phyloP scores from a whole-genome alignment of 1,139 yeast species.

The Yamadazyma diospyri region DNA sequence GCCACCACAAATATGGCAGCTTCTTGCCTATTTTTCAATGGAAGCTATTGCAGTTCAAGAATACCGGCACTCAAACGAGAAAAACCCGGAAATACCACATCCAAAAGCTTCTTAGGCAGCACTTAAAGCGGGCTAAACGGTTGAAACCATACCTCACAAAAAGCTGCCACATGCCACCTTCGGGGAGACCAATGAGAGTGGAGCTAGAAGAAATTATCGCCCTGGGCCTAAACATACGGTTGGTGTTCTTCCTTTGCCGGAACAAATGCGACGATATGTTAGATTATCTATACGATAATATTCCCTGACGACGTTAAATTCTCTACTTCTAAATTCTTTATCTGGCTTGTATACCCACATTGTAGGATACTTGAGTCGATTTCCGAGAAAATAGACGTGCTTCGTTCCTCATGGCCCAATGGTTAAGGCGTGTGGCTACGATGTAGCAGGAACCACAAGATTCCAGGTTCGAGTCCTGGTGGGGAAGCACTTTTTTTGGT shows the following conservation, averaged over 20 bases:
- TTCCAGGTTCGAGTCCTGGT: conserved; percentile 96
- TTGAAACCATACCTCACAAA: neutral
- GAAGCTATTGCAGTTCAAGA: conserved; percentile 1
- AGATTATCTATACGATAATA: neutral
- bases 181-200: neutral
- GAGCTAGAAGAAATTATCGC: conserved; percentile 1
- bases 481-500: conserved; percentile 63
- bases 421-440: conserved; percentile 59
- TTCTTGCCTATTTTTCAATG: conserved; percentile 3
- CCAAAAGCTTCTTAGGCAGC: neutral
- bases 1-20: no score
- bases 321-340: no score
- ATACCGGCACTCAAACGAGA: neutral
- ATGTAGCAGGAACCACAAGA: conserved; percentile 69
- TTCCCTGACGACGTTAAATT: neutral
- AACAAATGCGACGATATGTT: neutral
- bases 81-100: neutral
- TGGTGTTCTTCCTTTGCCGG: conserved; percentile 1
- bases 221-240: neutral
- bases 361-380: no score
- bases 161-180: neutral
- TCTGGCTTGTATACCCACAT: no score
- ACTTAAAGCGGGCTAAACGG: neutral
- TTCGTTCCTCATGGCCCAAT: conserved; percentile 54
- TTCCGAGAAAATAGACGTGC: no score